Percentiles rank a stretch among this genome's conserved stretches.
These are phyloP conservation scores for Hypoxylon sp. DNA, from an alignment of 2,329 filamentous ascomycete genomes.

Conservation along the genomic window DNA sequence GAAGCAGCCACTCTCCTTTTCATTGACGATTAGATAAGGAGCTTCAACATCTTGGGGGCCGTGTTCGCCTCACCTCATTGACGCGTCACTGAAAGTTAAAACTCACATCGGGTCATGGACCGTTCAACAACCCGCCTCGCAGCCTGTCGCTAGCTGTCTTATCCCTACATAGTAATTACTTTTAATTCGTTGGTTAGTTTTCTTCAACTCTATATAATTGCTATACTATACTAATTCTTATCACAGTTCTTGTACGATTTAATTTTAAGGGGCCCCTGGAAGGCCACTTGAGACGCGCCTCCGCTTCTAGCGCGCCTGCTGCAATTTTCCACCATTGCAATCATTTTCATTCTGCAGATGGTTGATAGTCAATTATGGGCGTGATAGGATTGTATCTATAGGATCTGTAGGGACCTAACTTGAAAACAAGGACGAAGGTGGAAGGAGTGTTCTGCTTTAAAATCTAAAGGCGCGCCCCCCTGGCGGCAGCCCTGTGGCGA, in stretches of 20 bases:
- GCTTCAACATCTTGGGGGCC: conserved; percentile 16
- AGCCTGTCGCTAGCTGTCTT: not conserved
- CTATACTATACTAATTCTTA: conserved; percentile 6
- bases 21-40: conserved; percentile 34
- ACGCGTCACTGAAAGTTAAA: conserved; percentile 41
- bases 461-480: conserved; percentile 12
- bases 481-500: conserved; percentile 10
- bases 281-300: conserved; percentile 19
- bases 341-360: not conserved
- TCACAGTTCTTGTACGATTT: conserved; percentile 7
- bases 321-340: conserved; percentile 10
- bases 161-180: not conserved
- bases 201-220: not conserved
- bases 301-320: not conserved
- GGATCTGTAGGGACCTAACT: conserved; percentile 16
- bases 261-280: conserved; percentile 3
- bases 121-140: not conserved
- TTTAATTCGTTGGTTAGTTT: not conserved
- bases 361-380: conserved; percentile 17
- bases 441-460: conserved; percentile 1
- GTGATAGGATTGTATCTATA: not conserved
- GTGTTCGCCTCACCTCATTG: conserved; percentile 37
- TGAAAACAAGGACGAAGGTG: conserved; percentile 5
- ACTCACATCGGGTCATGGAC: conserved; percentile 20
- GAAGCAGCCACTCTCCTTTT: conserved; percentile 26